Conservation (phyloP, 1,284 basidiomycete species). For the Ganoderma resinaceum region DNA sequence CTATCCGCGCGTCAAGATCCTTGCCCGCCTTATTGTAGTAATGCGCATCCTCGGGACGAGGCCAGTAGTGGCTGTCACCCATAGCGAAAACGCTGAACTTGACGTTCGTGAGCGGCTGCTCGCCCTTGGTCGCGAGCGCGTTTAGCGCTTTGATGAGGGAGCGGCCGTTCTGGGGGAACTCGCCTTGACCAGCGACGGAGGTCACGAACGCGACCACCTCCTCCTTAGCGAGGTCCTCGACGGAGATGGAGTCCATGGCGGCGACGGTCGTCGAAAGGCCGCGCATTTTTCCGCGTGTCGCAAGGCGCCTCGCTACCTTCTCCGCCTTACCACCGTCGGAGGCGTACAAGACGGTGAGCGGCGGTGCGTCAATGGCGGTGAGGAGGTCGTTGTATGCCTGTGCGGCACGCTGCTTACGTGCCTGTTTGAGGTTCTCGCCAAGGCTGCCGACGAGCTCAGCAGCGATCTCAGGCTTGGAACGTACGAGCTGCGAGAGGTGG, state of each 20-base stretch:
- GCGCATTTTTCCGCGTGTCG: slow-evolving; percentile 83
- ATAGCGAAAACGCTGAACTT: slow-evolving; percentile 91
- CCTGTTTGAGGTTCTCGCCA: slow-evolving; percentile 86
- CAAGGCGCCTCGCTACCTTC: slow-evolving; percentile 93
- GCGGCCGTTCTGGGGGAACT: slow-evolving; percentile 96
- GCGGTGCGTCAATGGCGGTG: slow-evolving; percentile 88
- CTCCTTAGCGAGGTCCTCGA: slow-evolving; percentile 79
- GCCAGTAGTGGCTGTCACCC: slow-evolving; percentile 99
- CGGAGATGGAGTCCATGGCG: slow-evolving; percentile 79
- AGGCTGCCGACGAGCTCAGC: slow-evolving; percentile 86
- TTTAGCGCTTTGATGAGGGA: slow-evolving; percentile 89
- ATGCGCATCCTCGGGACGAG: slow-evolving; percentile 92
- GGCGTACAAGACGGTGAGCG: slow-evolving; percentile 89
- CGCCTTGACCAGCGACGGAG: slow-evolving; percentile 98
- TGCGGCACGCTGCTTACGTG: slow-evolving; percentile 85
- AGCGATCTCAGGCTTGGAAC: slow-evolving; percentile 82
- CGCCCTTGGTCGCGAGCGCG: slow-evolving; percentile 65
- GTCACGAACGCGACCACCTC: slow-evolving; percentile 91
- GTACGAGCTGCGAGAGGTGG: slow-evolving; percentile 92
- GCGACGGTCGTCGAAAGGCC: slow-evolving; percentile 81
- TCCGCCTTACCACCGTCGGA: slow-evolving; percentile 96
- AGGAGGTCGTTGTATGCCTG: slow-evolving; percentile 90
- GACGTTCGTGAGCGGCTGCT: slow-evolving; percentile 65
- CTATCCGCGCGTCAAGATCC: slow-evolving; percentile 85
- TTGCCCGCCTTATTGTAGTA: slow-evolving; percentile 98